Percentiles rank a stretch among this genome's conserved stretches.
These are phyloP conservation scores for Cyberlindnera mississippiensis DNA, from an alignment of 805 yeast genomes.

Conservation along the genomic window DNA sequence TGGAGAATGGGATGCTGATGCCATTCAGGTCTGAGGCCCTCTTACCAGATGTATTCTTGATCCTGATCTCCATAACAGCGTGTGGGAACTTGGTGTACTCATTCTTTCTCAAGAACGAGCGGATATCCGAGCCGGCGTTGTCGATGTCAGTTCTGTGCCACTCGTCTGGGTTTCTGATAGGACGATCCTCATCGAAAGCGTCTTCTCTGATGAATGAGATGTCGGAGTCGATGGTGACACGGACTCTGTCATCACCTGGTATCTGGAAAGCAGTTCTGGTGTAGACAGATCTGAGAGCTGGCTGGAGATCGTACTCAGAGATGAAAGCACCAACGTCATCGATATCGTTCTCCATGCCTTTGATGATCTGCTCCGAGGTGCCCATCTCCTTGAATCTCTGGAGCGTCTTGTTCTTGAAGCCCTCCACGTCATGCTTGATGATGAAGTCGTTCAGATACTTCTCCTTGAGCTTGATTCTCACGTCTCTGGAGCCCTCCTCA, in stretches of 20 bases:
- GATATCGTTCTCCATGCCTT: constrained; percentile 50
- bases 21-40: constrained; percentile 30
- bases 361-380: constrained; percentile 47
- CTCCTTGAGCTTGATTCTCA: constrained; percentile 69
- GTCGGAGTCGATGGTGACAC: constrained; percentile 88
- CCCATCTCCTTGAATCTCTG: constrained; percentile 63
- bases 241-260: constrained; percentile 92
- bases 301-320: constrained; percentile 64
- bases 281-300: constrained; percentile 80
- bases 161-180: constrained; percentile 79
- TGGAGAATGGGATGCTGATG: constrained; percentile 38
- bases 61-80: constrained; percentile 83
- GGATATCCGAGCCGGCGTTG: constrained; percentile 58
- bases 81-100: constrained; percentile 82
- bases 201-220: constrained; percentile 87
- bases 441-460: constrained; percentile 77
- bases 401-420: constrained; percentile 46
- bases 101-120: constrained; percentile 60
- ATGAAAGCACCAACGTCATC: constrained; percentile 62
- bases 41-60: constrained; percentile 42
- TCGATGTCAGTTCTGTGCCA: constrained; percentile 96
- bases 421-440: constrained; percentile 42
- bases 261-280: constrained; percentile 96
- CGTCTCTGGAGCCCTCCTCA: constrained; percentile 53
- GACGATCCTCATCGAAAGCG: constrained; percentile 75